Conservation (phyloP, 129 eudicot species). For the Arctium minus region DNA sequence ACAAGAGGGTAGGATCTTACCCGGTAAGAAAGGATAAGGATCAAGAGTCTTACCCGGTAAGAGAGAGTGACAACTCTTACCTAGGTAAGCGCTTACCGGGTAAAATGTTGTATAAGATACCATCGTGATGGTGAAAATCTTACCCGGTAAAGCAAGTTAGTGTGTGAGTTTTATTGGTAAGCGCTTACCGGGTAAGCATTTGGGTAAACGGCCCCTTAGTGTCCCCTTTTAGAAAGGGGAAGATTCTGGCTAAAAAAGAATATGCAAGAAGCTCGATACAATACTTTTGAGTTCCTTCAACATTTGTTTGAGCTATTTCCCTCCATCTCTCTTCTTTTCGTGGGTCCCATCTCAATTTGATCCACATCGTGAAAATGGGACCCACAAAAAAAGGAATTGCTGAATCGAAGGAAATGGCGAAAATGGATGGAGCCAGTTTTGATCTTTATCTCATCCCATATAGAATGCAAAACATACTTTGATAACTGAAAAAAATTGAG, state of each 20-base stretch:
- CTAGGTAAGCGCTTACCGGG: too few relatives aligned
- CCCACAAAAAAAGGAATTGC: conserved; percentile 3
- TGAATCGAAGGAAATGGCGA: background rate
- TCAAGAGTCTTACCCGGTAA: too few relatives aligned
- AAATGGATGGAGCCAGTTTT: background rate
- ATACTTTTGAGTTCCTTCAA: background rate
- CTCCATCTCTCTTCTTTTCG: conserved; percentile 2
- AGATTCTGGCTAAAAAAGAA: conserved; percentile 8
- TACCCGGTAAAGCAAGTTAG: too few relatives aligned
- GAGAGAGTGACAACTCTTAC: too few relatives aligned
- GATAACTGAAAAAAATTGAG: too few relatives aligned
- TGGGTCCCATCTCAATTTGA: conserved; percentile 10
- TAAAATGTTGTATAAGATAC: too few relatives aligned
- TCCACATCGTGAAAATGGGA: background rate
- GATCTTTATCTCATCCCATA: background rate
- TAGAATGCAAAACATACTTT: background rate
- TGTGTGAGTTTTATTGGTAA: too few relatives aligned
- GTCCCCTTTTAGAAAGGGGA: conserved; percentile 12
- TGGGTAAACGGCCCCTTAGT: too few relatives aligned
- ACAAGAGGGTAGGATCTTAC: too few relatives aligned
- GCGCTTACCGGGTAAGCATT: too few relatives aligned
- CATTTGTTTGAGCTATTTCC: background rate
- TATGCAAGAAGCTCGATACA: background rate
- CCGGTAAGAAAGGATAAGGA: too few relatives aligned
- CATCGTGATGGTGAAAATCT: too few relatives aligned